Conservation (phyloP, 2,329 filamentous ascomycete genomes). For the Lachnellula hyalina region DNA sequence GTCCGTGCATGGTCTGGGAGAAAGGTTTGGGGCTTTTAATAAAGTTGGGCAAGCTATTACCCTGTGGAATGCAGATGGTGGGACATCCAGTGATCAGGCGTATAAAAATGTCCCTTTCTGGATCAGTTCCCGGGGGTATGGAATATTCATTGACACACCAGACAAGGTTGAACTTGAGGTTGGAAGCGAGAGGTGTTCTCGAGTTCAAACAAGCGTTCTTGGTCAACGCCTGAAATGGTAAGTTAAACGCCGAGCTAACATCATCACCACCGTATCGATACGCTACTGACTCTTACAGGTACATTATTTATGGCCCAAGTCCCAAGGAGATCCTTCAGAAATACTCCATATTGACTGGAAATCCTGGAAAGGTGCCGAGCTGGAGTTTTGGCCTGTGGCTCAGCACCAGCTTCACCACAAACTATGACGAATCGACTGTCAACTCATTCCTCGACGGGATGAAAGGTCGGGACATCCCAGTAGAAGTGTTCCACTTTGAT, state of each 20-base stretch:
- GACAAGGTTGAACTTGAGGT: constrained; percentile 68
- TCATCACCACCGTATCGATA: too few species aligned
- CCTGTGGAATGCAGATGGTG: constrained; percentile 60
- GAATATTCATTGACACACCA: constrained; percentile 67
- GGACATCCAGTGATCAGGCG: constrained; percentile 63
- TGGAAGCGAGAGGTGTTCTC: constrained; percentile 65
- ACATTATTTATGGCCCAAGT: constrained; percentile 64
- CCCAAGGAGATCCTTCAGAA: constrained; percentile 66
- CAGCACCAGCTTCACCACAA: constrained; percentile 62
- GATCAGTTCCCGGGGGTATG: constrained; percentile 68
- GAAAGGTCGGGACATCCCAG: constrained; percentile 48
- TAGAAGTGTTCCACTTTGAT: constrained; percentile 59
- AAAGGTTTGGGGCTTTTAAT: constrained; percentile 71
- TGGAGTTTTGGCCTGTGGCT: constrained; percentile 77
- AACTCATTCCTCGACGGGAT: constrained; percentile 54
- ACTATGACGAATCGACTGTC: constrained; percentile 55
- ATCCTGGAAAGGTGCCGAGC: constrained; percentile 57
- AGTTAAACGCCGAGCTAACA: neutral
- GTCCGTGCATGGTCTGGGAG: constrained; percentile 67
- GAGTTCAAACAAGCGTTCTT: constrained; percentile 64
- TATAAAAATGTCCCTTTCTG: constrained; percentile 70
- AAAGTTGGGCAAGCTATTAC: constrained; percentile 67
- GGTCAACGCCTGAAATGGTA: constrained; percentile 64
- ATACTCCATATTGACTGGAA: constrained; percentile 64
- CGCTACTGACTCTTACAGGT: constrained; percentile 32